A percentile compares a stretch with the other conserved stretches of the same genome.
Conservation (phyloP, 2,329 filamentous ascomycete genomes). For the Sclerotinia spermophila region DNA sequence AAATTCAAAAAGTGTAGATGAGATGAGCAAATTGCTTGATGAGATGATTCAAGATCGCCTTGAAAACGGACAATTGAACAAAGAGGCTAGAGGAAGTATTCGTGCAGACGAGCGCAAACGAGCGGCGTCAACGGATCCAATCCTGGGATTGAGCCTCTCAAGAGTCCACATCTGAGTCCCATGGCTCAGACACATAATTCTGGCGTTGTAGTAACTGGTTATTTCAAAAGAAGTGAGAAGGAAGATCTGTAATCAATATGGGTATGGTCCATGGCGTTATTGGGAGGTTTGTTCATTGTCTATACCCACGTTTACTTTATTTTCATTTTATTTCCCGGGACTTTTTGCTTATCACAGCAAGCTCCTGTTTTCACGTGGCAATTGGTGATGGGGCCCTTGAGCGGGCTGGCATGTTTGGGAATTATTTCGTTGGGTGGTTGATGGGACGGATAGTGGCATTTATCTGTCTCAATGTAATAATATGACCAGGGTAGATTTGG, state of each 20-base stretch:
- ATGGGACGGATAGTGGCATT: conserved; percentile 7
- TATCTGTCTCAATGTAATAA: conserved; percentile 12
- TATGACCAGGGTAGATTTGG: conserved; percentile 12
- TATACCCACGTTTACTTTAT: conserved; percentile 22
- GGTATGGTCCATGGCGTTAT: conserved; percentile 2
- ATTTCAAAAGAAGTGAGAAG: conserved; percentile 12
- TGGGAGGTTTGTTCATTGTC: conserved; percentile 13
- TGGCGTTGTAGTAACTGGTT: conserved; percentile 13
- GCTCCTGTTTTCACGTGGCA: conserved; percentile 1
- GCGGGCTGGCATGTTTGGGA: not conserved
- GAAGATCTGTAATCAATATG: conserved; percentile 6
- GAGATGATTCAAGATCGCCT: conserved; percentile 94
- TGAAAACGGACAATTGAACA: conserved; percentile 68
- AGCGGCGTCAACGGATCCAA: conserved; percentile 1
- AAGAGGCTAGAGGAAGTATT: conserved; percentile 64
- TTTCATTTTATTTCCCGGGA: conserved; percentile 7
- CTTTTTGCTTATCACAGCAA: conserved; percentile 2
- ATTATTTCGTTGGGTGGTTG: not conserved
- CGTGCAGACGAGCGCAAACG: conserved; percentile 47
- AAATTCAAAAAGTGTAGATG: conserved; percentile 67
- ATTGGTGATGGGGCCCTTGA: not conserved
- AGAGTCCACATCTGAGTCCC: not conserved
- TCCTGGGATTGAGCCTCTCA: conserved; percentile 13
- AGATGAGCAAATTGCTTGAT: conserved; percentile 89
- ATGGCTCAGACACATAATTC: conserved; percentile 14